A percentile compares a stretch with the other conserved stretches of the same genome.
phyloP scores from a whole-genome alignment of 768 basidiomycete genomes.

The Termitomyces sp. region DNA sequence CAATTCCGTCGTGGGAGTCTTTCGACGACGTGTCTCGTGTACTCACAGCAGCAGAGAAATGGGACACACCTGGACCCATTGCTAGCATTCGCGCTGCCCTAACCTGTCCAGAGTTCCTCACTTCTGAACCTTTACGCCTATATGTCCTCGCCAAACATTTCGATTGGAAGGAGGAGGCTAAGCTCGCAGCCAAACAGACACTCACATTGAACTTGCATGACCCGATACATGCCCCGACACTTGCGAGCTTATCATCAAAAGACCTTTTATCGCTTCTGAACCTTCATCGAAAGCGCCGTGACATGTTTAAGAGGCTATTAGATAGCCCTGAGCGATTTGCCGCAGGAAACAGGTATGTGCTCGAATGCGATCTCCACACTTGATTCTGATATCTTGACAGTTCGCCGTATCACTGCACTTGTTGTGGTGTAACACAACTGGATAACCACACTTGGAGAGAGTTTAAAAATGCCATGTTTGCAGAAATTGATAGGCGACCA shows the following conservation, averaged over 20 bases:
- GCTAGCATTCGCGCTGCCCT: constrained; percentile 55
- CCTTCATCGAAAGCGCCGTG: constrained; percentile 56
- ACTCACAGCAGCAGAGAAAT: constrained; percentile 64
- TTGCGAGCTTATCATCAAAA: constrained; percentile 49
- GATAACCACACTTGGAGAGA: constrained; percentile 65
- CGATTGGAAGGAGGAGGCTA: constrained; percentile 58
- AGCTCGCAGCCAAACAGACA: constrained; percentile 55
- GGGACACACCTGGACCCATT: constrained; percentile 63
- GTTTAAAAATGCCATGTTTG: constrained; percentile 53
- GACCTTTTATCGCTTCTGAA: constrained; percentile 54
- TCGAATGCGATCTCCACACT: neutral
- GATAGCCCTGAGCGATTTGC: constrained; percentile 62
- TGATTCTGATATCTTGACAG: constrained; percentile 16
- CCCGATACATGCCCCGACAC: constrained; percentile 36
- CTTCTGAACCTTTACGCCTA: constrained; percentile 44
- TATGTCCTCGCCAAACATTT: constrained; percentile 61
- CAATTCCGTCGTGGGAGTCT: constrained; percentile 45
- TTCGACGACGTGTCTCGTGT: constrained; percentile 55
- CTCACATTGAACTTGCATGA: constrained; percentile 52
- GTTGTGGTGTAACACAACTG: constrained; percentile 49
- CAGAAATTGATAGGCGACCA: constrained; percentile 61
- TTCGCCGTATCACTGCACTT: constrained; percentile 44
- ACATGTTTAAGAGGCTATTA: constrained; percentile 47
- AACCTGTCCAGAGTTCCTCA: constrained; percentile 45
- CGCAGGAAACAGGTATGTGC: constrained; percentile 41